phyloP scores from a whole-genome alignment of 192 early-diverging fungal species.

The Entomortierella chlamydospora region DNA sequence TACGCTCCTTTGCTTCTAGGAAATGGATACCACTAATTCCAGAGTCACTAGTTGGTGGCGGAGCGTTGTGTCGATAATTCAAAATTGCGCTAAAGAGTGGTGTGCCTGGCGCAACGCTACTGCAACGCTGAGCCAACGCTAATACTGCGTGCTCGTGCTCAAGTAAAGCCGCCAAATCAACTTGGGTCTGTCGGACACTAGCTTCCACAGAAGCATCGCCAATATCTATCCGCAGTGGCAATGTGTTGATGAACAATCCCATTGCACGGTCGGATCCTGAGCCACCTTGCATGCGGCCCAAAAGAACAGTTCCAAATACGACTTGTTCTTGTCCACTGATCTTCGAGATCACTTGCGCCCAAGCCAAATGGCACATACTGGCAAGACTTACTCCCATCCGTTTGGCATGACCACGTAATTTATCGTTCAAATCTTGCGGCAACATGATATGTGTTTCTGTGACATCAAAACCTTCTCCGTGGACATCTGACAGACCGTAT shows the following conservation, averaged over 20 bases:
- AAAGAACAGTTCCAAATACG: conserved; percentile 1
- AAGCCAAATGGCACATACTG: not conserved
- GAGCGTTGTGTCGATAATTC: conserved; percentile 4
- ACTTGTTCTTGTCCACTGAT: conserved; percentile 5
- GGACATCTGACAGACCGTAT: not conserved
- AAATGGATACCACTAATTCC: not conserved
- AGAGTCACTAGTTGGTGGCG: too few species aligned
- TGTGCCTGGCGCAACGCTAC: not conserved
- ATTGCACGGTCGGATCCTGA: not conserved
- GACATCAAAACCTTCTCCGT: not conserved
- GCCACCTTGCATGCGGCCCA: not conserved
- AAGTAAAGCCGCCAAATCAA: not conserved
- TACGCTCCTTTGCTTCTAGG: not conserved
- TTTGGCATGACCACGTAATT: not conserved
- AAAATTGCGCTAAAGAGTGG: conserved; percentile 10
- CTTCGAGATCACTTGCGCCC: not conserved
- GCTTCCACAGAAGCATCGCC: too few species aligned
- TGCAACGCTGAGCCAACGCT: conserved; percentile 14
- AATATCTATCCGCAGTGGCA: conserved; percentile 3
- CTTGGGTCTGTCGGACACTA: not conserved
- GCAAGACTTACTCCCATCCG: not conserved
- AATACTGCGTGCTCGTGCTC: conserved; percentile 10
- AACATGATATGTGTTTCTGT: not conserved
- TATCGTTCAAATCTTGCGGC: not conserved
- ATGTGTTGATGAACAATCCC: conserved; percentile 1